A percentile compares a stretch with the other conserved stretches of the same genome.
Evolutionary conservation across 805 yeast genomes (phyloP).

Genomic region (Wickerhamomyces chaumierensis): DNA sequence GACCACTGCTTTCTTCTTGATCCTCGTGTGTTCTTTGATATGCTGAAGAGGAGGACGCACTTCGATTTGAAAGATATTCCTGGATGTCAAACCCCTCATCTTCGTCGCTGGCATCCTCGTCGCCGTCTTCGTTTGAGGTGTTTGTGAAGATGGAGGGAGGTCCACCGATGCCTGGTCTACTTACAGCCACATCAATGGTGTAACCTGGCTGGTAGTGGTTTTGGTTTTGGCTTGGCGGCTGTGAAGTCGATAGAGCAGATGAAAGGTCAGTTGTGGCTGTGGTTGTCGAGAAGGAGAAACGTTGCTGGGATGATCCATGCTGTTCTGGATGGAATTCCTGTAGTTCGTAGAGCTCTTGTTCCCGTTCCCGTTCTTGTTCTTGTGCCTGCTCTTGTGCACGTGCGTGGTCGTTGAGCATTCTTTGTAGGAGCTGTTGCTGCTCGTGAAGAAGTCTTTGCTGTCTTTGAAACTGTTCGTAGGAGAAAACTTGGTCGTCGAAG

Average conservation of each 20-base stretch:
- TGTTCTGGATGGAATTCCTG: neutral
- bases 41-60: no score
- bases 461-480: neutral
- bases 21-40: no score
- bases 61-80: no score
- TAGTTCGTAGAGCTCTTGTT: neutral
- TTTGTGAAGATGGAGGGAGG: constrained; percentile 17
- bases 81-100: no score
- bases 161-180: constrained; percentile 14
- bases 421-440: neutral
- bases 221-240: neutral
- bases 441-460: neutral
- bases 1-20: no score
- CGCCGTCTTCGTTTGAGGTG: constrained; percentile 9
- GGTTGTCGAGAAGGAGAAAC: no score
- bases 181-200: constrained; percentile 15
- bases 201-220: constrained; percentile 7
- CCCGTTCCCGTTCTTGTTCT: neutral
- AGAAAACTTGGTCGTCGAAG: neutral
- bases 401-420: neutral
- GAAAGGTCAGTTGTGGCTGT: neutral
- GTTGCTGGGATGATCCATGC: no score
- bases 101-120: neutral
- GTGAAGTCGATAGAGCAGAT: no score
- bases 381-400: neutral